Percentiles rank a stretch among this genome's conserved stretches.
phyloP scores from a whole-genome alignment of 2,329 filamentous ascomycete species.

The Lithohypha guttulata region DNA sequence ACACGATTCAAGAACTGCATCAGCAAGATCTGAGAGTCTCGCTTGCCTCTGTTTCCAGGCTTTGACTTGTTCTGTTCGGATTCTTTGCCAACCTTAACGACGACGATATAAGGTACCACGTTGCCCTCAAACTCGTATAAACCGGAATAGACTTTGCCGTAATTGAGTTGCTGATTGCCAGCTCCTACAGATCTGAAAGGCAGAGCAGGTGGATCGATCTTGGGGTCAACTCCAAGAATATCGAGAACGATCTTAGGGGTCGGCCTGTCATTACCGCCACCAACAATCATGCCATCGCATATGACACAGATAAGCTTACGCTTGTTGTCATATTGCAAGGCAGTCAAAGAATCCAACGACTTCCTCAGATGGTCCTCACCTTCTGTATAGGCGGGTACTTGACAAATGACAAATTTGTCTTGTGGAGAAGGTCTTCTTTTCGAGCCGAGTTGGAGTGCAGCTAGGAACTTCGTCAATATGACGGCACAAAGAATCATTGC shows the following conservation, averaged over 20 bases:
- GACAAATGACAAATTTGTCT: slow-evolving; percentile 98
- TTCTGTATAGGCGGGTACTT: slow-evolving; percentile 95
- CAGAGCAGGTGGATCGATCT: slow-evolving; percentile 85
- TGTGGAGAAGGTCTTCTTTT: slow-evolving; percentile 82
- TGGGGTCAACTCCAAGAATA: slow-evolving; percentile 92
- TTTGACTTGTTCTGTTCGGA: slow-evolving; percentile 85
- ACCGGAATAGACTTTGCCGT: slow-evolving; percentile 96
- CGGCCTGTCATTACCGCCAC: slow-evolving; percentile 87
- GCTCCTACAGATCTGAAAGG: slow-evolving; percentile 88
- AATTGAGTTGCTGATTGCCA: slow-evolving; percentile 88
- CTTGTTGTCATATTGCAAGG: slow-evolving; percentile 95
- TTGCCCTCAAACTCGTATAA: slow-evolving; percentile 97
- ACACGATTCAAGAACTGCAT: slow-evolving; percentile 98
- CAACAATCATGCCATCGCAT: slow-evolving; percentile 94
- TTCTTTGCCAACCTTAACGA: slow-evolving; percentile 96
- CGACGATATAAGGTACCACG: slow-evolving; percentile 87
- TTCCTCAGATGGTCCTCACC: slow-evolving; percentile 91
- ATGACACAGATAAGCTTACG: slow-evolving; percentile 92
- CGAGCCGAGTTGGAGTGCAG: slow-evolving; percentile 84
- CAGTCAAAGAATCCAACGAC: slow-evolving; percentile 85
- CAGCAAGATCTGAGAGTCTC: slow-evolving; percentile 89
- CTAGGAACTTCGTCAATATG: slow-evolving; percentile 78
- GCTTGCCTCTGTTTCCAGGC: slow-evolving; percentile 95
- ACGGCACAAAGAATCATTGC: slow-evolving; percentile 73
- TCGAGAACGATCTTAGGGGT: slow-evolving; percentile 97